These are phyloP conservation scores for Balamuthia mandrillaris DNA, from an alignment of 208 protist genomes.

Conservation along the genomic window DNA sequence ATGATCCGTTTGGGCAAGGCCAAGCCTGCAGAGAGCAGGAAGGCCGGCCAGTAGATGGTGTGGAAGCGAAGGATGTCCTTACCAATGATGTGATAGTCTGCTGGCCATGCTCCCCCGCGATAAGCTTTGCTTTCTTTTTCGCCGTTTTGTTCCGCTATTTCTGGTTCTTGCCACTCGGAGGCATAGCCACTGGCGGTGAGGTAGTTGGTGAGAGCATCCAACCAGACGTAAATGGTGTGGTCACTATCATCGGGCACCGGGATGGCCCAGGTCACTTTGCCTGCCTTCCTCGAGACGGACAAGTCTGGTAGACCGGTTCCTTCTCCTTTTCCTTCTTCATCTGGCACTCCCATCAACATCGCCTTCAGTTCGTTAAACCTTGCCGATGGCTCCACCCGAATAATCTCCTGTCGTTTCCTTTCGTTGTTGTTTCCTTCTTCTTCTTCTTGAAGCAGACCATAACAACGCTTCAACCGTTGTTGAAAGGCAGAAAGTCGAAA, in stretches of 20 bases:
- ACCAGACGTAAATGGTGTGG: conserved; percentile 98
- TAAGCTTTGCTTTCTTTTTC: not conserved
- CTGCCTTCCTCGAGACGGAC: conserved; percentile 88
- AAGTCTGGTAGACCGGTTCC: conserved; percentile 93
- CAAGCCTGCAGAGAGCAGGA: conserved; percentile 89
- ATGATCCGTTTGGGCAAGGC: conserved; percentile 85
- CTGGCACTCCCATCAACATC: not conserved
- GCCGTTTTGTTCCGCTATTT: not conserved
- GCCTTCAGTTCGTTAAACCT: too few relatives aligned
- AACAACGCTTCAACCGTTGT: not conserved
- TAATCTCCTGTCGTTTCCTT: too few relatives aligned
- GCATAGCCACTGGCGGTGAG: conserved; percentile 83
- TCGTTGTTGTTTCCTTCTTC: too few relatives aligned
- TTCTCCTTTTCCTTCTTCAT: conserved; percentile 61
- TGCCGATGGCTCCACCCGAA: too few relatives aligned
- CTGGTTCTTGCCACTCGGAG: not conserved
- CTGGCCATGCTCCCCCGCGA: conserved; percentile 1
- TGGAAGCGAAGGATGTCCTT: conserved; percentile 99
- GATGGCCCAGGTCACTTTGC: conserved; percentile 93
- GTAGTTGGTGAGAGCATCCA: conserved; percentile 99
- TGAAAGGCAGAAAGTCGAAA: conserved; percentile 83
- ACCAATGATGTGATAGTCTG: conserved; percentile 87
- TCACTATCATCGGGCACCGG: conserved; percentile 81
- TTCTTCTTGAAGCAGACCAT: too few relatives aligned
- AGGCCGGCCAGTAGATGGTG: conserved; percentile 97